A percentile compares a stretch with the other conserved stretches of the same genome.
Conservation (phyloP, 2,329 filamentous ascomycete genomes). For the Beauveria bassiana region DNA sequence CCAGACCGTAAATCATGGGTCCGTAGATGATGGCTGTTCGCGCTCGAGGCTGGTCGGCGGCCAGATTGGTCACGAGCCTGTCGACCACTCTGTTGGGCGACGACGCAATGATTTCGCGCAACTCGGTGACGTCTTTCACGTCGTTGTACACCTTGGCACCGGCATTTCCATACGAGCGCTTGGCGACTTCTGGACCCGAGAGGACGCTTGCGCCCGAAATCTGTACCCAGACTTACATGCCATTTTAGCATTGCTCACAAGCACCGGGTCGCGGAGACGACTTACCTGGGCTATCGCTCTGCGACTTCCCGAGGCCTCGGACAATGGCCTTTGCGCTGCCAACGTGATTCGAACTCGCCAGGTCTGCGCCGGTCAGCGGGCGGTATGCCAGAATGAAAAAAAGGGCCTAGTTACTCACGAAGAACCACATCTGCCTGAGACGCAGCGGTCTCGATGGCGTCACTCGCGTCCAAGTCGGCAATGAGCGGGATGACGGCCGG, state of each 20-base stretch:
- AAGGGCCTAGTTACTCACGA: conserved; percentile 23
- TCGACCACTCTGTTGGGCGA: conserved; percentile 56
- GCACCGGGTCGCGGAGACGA: conserved; percentile 17
- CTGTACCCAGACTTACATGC: conserved; percentile 25
- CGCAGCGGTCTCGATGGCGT: conserved; percentile 37
- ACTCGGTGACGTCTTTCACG: conserved; percentile 40
- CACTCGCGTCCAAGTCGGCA: conserved; percentile 33
- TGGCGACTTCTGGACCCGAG: neutral
- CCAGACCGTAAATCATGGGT: conserved; percentile 38
- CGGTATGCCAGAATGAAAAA: conserved; percentile 26
- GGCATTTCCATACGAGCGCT: conserved; percentile 19
- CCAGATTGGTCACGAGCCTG: conserved; percentile 44
- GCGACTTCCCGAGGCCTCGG: conserved; percentile 31
- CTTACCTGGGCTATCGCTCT: conserved; percentile 29
- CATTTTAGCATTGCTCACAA: neutral
- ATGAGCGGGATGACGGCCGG: conserved; percentile 22
- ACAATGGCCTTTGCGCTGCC: conserved; percentile 29
- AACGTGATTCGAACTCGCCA: conserved; percentile 5
- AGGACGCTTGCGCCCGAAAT: conserved; percentile 7
- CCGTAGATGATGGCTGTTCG: conserved; percentile 33
- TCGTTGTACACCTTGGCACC: conserved; percentile 47
- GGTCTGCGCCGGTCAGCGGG: neutral
- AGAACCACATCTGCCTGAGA: conserved; percentile 35
- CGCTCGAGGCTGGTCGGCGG: conserved; percentile 18
- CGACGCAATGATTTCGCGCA: conserved; percentile 30